These are phyloP conservation scores for Exophiala viscosa DNA, from an alignment of 2,329 filamentous ascomycete species.

Conservation along the genomic window DNA sequence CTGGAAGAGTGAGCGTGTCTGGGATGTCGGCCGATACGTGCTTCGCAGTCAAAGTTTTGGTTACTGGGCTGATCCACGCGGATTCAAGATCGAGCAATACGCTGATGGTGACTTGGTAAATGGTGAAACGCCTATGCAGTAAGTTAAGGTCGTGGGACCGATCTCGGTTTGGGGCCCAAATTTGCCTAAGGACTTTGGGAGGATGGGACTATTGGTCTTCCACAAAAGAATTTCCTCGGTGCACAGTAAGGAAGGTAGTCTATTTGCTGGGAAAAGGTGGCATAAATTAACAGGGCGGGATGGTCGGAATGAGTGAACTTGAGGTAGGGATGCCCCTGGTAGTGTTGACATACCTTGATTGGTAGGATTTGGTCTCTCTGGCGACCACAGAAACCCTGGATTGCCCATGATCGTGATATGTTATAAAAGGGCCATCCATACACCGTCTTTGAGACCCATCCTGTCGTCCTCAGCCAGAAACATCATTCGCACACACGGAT, in stretches of 20 bases:
- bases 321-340: not conserved
- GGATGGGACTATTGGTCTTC: not conserved
- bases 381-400: not conserved
- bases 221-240: no score
- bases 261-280: no score
- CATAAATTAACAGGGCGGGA: no score
- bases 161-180: not conserved
- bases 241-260: no score
- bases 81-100: constrained; percentile 66
- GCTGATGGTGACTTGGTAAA: constrained; percentile 33
- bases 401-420: no score
- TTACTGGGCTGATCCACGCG: constrained; percentile 62
- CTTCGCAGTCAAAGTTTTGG: constrained; percentile 69
- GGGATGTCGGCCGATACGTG: constrained; percentile 68
- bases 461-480: no score
- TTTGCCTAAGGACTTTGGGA: not conserved
- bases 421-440: no score
- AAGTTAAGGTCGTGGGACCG: not conserved
- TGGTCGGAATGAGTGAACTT: no score
- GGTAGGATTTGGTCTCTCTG: not conserved
- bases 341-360: not conserved
- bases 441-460: no score
- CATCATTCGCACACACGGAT: no score
- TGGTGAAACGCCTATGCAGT: not conserved
- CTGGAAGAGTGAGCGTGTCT: constrained; percentile 60